Percentiles rank a stretch among this genome's conserved stretches.
phyloP scores from a whole-genome alignment of 2,329 filamentous ascomycete genomes.

The Hymenoscyphus fraxineus region DNA sequence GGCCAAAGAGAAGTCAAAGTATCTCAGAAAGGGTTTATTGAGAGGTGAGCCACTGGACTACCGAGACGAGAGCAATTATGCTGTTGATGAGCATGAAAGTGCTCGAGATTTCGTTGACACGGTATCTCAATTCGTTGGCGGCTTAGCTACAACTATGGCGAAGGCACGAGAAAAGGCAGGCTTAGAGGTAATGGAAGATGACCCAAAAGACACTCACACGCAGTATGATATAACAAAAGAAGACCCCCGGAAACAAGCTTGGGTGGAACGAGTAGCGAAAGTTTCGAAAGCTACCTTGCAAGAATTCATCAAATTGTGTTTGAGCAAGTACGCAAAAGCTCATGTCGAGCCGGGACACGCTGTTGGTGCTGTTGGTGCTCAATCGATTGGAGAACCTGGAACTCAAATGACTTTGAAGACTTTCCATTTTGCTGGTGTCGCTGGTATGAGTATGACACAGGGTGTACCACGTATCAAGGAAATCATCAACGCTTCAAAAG shows the following conservation, averaged over 20 bases:
- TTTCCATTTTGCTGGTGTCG: slow-evolving; percentile 99
- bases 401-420: slow-evolving; percentile 99
- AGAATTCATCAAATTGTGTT: slow-evolving; percentile 74
- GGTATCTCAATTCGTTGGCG: slow-evolving; percentile 69
- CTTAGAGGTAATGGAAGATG: slow-evolving; percentile 42
- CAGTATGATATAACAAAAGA: slow-evolving; percentile 33
- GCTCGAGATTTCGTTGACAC: slow-evolving; percentile 77
- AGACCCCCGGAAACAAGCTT: slow-evolving; percentile 29
- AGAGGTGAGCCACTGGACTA: slow-evolving; percentile 60
- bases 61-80: slow-evolving; percentile 63
- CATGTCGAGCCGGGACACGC: slow-evolving; percentile 93
- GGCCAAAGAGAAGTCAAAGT: slow-evolving; percentile 61
- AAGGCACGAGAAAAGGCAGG: slow-evolving; percentile 50
- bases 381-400: slow-evolving; percentile 96
- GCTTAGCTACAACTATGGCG: slow-evolving; percentile 57
- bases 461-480: slow-evolving; percentile 99
- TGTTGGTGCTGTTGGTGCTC: slow-evolving; percentile 91
- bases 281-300: slow-evolving; percentile 71
- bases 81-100: slow-evolving; percentile 76
- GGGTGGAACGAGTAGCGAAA: slow-evolving; percentile 72
- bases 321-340: slow-evolving; percentile 86
- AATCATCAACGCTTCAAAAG: slow-evolving; percentile 97
- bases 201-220: slow-evolving; percentile 30
- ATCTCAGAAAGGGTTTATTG: slow-evolving; percentile 58
- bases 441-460: slow-evolving; percentile 98